phyloP scores from a whole-genome alignment of 108 stramenopile genomes.

The Nitzschia sp. region DNA sequence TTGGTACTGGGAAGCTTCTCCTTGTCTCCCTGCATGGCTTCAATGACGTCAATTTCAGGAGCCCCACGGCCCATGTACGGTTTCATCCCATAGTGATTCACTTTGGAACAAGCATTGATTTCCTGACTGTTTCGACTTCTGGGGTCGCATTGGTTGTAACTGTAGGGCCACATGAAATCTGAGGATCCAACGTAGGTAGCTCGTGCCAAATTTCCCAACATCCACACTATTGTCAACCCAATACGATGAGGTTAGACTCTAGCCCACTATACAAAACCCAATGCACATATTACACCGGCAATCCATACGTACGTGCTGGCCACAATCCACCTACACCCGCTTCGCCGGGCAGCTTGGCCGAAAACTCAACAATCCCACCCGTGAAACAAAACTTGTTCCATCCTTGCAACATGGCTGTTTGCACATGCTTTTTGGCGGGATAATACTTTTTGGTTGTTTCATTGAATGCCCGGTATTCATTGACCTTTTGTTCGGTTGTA shows the following conservation, averaged over 20 bases:
- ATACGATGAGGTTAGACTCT: neutral
- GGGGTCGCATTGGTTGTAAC: slow-evolving; percentile 77
- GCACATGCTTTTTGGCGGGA: slow-evolving; percentile 70
- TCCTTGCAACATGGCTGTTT: slow-evolving; percentile 83
- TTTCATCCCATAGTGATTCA: slow-evolving; percentile 79
- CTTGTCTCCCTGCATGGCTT: slow-evolving; percentile 82
- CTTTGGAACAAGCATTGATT: slow-evolving; percentile 75
- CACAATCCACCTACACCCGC: slow-evolving; percentile 75
- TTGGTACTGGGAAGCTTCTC: slow-evolving; percentile 66
- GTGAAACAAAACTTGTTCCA: slow-evolving; percentile 94
- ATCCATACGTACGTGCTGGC: slow-evolving; percentile 70
- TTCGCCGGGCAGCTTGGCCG: slow-evolving; percentile 80
- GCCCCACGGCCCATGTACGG: slow-evolving; percentile 72
- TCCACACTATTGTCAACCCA: slow-evolving; percentile 55
- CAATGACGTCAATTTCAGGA: slow-evolving; percentile 90
- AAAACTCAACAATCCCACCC: slow-evolving; percentile 86
- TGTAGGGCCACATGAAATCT: slow-evolving; percentile 89
- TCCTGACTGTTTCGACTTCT: slow-evolving; percentile 66
- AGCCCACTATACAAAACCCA: neutral
- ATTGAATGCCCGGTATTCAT: slow-evolving; percentile 76
- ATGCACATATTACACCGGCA: neutral
- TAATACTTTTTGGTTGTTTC: slow-evolving; percentile 77
- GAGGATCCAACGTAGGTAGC: slow-evolving; percentile 90
- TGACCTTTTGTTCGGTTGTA: slow-evolving; percentile 59
- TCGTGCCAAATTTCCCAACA: slow-evolving; percentile 87